Base-by-base conservation (phyloP, 371 early-diverging fungal genomes). In the Apophysomyces sp. region DNA sequence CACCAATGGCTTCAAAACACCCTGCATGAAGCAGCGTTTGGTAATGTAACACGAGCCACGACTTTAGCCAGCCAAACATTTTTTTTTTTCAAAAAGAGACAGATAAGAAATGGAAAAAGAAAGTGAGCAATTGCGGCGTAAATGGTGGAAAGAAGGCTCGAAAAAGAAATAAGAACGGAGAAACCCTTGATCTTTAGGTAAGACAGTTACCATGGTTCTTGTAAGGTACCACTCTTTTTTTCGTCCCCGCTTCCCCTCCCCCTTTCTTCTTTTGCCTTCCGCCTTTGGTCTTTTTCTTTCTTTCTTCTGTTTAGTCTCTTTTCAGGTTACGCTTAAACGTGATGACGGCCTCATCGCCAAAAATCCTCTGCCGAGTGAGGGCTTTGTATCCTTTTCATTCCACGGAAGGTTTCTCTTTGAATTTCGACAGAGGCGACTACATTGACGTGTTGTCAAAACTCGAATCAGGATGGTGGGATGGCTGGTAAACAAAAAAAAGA, bases 391-490 rank as follows among this genome's bases (percentile, higher is more conserved):
- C 92, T 64, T 94, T 91, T 72, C 72, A 81, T 44, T 85, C 91
- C 30, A 75, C 86, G 27, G 94, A 85, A 52, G 71, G 76, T 55
- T 78, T 89, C 32, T 84, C 88, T n/a, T 78, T 96, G 57, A 77
- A 82, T 27, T 94, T 96, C 65, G 67, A 83, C 26, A 79, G 84
- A 60, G 93, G 90, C 57, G 94, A 94, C 63, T 73, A 86, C 27
- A 89, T 95, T 65, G 86, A 92, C 67, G 95, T 96, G 5, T 78
- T 92, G 28, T 77, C 89, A 2, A 87, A 89, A 62, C 88, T 93
- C 57, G 88, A 90, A 60, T 87, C 92, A 2, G 96, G 96, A 6
- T 96, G 96, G 96, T 96, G 96, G 96, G 90, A 94, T 72, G 93
- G 92, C 28, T 73, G 80, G 80, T 87, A 69, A 66, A 9, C 16